phyloP scores from a whole-genome alignment of 2,329 filamentous ascomycete species.

The Beauveria australis region DNA sequence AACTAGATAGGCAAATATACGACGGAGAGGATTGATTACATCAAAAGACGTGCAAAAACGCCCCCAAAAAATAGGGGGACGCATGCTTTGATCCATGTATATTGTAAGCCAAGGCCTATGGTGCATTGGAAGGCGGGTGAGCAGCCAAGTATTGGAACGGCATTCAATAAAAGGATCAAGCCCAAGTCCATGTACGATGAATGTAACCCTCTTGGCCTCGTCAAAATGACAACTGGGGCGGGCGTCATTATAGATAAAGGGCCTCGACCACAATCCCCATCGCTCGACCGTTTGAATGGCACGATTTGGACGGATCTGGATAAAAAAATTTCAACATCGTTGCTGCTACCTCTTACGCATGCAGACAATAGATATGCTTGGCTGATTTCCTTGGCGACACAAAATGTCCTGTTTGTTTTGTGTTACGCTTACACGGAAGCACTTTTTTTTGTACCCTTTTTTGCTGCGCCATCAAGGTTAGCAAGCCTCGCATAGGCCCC shows the following conservation, averaged over 20 bases:
- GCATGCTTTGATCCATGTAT: neutral
- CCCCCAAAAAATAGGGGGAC: neutral
- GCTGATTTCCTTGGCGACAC: too few relatives aligned
- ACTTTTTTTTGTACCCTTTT: neutral
- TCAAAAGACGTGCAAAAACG: too few relatives aligned
- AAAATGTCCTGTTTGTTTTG: neutral
- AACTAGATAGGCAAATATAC: too few relatives aligned
- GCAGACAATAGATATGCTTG: neutral
- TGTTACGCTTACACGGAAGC: neutral
- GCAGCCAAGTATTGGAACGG: neutral
- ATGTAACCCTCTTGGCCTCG: neutral
- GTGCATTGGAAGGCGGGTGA: neutral
- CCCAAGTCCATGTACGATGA: neutral
- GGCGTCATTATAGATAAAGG: neutral
- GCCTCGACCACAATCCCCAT: neutral
- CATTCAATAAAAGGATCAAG: neutral
- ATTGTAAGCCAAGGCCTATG: too few relatives aligned
- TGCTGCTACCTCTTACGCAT: neutral
- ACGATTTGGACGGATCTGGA: neutral
- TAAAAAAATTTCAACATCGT: neutral
- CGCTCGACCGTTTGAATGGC: neutral
- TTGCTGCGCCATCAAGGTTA: constrained; percentile 2
- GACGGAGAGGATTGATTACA: too few relatives aligned
- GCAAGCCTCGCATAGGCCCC: too few relatives aligned
- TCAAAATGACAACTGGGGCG: neutral